Conservation (phyloP, 768 basidiomycete species). For the Hericium erinaceus region DNA sequence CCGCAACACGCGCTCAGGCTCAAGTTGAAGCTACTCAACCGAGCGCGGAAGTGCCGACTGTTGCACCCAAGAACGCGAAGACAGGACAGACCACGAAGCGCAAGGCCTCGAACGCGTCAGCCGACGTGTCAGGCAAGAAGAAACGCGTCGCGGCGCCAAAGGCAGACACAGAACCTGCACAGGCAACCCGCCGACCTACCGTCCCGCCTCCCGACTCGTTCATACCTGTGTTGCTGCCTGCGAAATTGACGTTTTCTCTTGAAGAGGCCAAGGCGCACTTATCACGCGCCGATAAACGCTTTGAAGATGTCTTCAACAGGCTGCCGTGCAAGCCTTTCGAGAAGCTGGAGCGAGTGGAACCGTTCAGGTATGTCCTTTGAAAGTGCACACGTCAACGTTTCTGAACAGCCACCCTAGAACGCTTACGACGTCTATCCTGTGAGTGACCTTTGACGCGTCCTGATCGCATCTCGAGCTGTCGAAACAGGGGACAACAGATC, state of each 20-base stretch:
- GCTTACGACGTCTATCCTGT: slow-evolving; percentile 66
- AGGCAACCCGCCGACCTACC: not conserved
- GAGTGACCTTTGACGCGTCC: slow-evolving; percentile 17
- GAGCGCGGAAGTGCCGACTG: no score
- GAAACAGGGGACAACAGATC: slow-evolving; percentile 62
- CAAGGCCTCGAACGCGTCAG: no score
- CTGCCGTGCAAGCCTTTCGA: slow-evolving; percentile 73
- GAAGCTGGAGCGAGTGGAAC: slow-evolving; percentile 65
- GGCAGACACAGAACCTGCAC: no score
- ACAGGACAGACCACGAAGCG: no score
- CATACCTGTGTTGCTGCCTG: slow-evolving; percentile 36
- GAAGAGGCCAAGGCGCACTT: slow-evolving; percentile 69
- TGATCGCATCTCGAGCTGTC: not conserved
- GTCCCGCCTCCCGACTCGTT: not conserved
- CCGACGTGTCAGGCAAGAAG: no score
- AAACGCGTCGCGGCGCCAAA: no score
- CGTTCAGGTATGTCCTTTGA: slow-evolving; percentile 52
- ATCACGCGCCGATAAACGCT: slow-evolving; percentile 56
- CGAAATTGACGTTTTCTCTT: slow-evolving; percentile 67
- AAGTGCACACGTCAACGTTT: not conserved
- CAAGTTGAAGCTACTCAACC: no score
- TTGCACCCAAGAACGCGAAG: no score
- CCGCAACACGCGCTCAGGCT: no score
- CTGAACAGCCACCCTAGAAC: slow-evolving; percentile 32
- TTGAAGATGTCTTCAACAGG: slow-evolving; percentile 54